Conservation (phyloP, 441 rosid species). For the Daphne laureola region DNA sequence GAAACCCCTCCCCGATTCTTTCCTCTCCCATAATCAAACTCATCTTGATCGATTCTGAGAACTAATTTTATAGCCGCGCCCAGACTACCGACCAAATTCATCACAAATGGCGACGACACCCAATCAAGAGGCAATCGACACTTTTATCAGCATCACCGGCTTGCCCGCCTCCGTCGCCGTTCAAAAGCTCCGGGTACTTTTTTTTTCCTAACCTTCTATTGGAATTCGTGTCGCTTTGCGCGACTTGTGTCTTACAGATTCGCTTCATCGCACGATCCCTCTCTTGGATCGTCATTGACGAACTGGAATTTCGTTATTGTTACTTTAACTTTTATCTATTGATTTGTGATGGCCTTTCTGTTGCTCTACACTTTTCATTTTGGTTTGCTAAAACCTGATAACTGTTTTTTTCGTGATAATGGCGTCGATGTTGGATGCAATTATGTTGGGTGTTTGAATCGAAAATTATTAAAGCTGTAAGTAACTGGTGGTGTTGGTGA, state of each 20-base stretch:
- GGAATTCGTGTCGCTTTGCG: not conserved
- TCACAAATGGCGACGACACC: conserved; percentile 45
- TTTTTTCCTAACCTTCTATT: not conserved
- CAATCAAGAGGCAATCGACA: conserved; percentile 74
- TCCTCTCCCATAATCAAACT: conserved; percentile 34
- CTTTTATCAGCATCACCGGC: conserved; percentile 80
- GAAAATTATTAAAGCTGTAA: not conserved
- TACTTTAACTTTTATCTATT: conserved; percentile 1
- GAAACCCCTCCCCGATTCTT: conserved; percentile 41
- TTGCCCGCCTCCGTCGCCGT: conserved; percentile 53
- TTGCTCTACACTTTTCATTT: conserved; percentile 19
- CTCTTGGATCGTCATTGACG: too few relatives aligned
- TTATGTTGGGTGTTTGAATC: not conserved
- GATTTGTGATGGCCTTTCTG: conserved; percentile 19
- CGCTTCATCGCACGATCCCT: too few relatives aligned
- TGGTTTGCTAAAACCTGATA: conserved; percentile 8
- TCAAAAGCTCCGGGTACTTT: conserved; percentile 57
- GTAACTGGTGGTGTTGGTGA: not conserved
- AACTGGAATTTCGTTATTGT: not conserved
- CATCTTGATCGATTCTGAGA: not conserved
- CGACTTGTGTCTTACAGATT: not conserved
- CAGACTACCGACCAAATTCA: conserved; percentile 18
- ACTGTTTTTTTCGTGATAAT: conserved; percentile 7
- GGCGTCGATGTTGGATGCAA: not conserved
- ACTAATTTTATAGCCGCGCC: conserved; percentile 31